phyloP scores from a whole-genome alignment of 257 asterid species.

The Parsonsia alboflavescens region DNA sequence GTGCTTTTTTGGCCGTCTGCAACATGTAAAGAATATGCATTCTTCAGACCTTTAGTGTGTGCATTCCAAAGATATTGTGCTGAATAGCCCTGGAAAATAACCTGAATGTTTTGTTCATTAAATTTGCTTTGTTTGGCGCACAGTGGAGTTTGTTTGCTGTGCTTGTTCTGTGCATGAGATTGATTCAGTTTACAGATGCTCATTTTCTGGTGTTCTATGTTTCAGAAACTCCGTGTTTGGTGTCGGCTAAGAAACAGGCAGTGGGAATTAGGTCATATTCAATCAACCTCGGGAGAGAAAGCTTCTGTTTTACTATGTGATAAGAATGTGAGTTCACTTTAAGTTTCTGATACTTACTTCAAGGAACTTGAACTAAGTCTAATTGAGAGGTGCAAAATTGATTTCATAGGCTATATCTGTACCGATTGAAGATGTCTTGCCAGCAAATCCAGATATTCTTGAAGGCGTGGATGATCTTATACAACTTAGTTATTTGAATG shows the following conservation, averaged over 20 bases:
- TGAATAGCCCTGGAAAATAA: neutral
- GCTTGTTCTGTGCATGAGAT: neutral
- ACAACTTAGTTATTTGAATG: conserved; percentile 82
- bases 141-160: neutral
- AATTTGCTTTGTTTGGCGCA: no score
- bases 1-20: neutral
- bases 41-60: neutral
- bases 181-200: conserved; percentile 15
- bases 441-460: conserved; percentile 89
- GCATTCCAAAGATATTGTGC: neutral
- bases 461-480: conserved; percentile 87
- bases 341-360: conserved; percentile 13
- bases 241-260: conserved; percentile 45
- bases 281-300: conserved; percentile 68
- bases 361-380: conserved; percentile 11
- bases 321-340: conserved; percentile 57
- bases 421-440: conserved; percentile 52
- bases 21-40: neutral
- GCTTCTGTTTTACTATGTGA: conserved; percentile 55
- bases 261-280: conserved; percentile 77
- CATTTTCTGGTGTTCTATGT: conserved; percentile 21
- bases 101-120: neutral
- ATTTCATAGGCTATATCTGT: conserved; percentile 53
- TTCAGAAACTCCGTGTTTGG: conserved; percentile 82
- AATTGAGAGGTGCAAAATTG: conserved; percentile 12